Conservation (phyloP, 176 grass and related monocot genomes). For the Puccinellia tenuiflora region DNA sequence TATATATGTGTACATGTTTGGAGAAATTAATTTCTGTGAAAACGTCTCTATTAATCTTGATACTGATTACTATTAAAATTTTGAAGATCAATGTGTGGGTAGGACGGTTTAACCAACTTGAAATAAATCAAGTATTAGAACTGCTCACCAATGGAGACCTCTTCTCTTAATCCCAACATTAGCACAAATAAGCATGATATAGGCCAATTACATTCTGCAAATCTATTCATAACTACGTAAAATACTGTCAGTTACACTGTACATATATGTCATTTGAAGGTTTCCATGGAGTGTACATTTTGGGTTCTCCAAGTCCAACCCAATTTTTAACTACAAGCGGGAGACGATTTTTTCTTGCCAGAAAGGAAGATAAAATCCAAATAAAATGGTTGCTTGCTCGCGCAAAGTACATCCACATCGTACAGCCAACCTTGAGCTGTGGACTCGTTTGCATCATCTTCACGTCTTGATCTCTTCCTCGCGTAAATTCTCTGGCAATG, state of each 20-base stretch:
- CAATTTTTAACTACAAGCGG: background rate
- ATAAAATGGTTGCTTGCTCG: background rate
- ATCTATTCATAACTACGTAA: background rate
- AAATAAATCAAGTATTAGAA: no score
- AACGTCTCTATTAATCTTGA: no score
- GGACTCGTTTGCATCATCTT: background rate
- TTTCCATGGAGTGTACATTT: constrained; percentile 4
- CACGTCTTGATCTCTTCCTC: background rate
- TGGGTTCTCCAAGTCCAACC: background rate
- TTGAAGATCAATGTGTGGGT: no score
- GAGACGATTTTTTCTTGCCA: background rate
- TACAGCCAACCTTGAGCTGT: background rate
- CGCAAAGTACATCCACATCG: background rate
- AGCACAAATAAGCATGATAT: background rate
- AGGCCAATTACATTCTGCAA: background rate
- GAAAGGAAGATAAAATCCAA: background rate
- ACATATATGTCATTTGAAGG: background rate
- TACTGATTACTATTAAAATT: no score
- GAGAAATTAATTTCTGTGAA: no score
- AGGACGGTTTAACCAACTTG: no score
- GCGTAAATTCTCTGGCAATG: background rate
- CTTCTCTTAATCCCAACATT: background rate
- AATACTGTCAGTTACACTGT: background rate
- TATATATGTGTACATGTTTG: no score
- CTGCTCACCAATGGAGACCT: constrained; percentile 11